Evolutionary conservation across 1,139 yeast species (phyloP), one percentile per base, ranked within the genome.

Genomic region (Suhomyces bokatorum): DNA sequence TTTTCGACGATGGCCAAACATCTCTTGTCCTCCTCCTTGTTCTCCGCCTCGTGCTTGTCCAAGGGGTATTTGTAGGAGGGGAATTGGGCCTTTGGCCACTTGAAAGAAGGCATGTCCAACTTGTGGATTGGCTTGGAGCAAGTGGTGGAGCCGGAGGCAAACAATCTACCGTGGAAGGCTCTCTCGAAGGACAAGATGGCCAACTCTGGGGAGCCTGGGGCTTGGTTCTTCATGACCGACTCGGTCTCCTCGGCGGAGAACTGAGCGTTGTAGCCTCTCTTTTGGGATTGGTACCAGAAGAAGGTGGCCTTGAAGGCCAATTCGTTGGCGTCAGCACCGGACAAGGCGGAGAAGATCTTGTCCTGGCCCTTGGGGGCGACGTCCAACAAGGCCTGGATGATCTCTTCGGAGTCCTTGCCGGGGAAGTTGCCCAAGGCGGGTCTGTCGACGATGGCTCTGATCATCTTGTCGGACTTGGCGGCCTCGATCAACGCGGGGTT

Each of bases 51-150:
- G 60, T 80, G 62, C 48, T 75, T 69, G 46, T 77, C 85, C 55
- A 85, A 75, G 48, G 95, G 95, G 63, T 87, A 87, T 66, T 81
- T 71, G 68, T 85, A 81, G 39, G 77, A 60, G 47, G 95, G 95
- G 74, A 83, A 87, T 54, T 85, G 81, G 37, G 95, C 93, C 66
- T 83, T 85, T 60, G 95, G 95, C 95, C 95, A 86, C 56, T 85
- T 79, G 71, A 86, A 86, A 13, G 90, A 79, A 48, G 95, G 95
- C 64, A 86, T 80, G 62, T 86, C 95, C 65, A 86, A 77, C 71
- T 86, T 86, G 73, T 87, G 95, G 55, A 86, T 77, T 52, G 95
- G 90, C 73, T 85, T 87, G 43, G 93, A 84, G 63, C 90, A 75
- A 26, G 95, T 86, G 52, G 86, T 78, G 20, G 91, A 81, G 34